Conservation (phyloP, 306 rosid genomes). For the Dalbergia cultrata region DNA sequence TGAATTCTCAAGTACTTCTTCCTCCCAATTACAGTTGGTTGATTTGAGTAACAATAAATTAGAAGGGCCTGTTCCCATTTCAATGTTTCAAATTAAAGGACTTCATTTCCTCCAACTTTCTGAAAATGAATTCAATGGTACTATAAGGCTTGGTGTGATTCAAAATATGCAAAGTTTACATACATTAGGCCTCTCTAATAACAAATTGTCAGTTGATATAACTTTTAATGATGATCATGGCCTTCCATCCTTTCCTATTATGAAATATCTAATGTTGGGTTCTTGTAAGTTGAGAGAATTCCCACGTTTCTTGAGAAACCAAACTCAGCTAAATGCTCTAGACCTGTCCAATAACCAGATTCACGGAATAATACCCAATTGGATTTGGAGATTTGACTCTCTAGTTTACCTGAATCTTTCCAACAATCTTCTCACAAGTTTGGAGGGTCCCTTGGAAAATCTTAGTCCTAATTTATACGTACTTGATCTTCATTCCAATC, state of each 20-base stretch:
- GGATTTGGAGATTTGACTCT: constrained; percentile 60
- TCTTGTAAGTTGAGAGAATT: constrained; percentile 50
- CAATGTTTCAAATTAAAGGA: constrained; percentile 40
- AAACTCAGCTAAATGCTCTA: background rate
- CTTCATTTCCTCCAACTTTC: constrained; percentile 57
- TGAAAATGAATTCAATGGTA: constrained; percentile 59
- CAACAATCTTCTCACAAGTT: constrained; percentile 42
- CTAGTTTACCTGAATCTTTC: constrained; percentile 55
- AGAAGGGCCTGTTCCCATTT: too few relatives aligned
- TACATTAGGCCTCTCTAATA: constrained; percentile 58
- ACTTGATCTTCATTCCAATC: constrained; percentile 61
- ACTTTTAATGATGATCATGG: background rate
- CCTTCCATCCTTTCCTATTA: constrained; percentile 18
- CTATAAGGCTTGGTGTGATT: constrained; percentile 22
- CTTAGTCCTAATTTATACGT: background rate
- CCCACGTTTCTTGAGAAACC: constrained; percentile 54
- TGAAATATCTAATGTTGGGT: constrained; percentile 42
- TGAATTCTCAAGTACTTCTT: too few relatives aligned
- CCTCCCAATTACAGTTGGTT: too few relatives aligned
- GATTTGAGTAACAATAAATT: too few relatives aligned
- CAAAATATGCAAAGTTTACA: constrained; percentile 35
- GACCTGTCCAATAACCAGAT: constrained; percentile 63
- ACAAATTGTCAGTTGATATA: constrained; percentile 44
- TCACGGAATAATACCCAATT: constrained; percentile 55
- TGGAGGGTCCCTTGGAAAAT: constrained; percentile 38